phyloP scores from a whole-genome alignment of 164 flowering plant species.

The Akebia trifoliata region DNA sequence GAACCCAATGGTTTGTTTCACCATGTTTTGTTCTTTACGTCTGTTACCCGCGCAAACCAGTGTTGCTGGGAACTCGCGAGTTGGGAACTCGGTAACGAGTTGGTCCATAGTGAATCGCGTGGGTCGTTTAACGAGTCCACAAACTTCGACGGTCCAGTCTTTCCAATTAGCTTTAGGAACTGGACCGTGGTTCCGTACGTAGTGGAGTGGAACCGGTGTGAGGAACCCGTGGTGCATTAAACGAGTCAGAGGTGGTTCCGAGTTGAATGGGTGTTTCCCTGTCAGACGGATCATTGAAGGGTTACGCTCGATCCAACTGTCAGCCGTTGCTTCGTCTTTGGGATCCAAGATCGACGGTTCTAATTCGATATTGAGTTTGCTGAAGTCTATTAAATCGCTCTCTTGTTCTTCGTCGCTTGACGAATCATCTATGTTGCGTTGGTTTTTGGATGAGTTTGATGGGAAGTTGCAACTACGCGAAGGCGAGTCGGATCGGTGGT shows the following conservation, averaged over 20 bases:
- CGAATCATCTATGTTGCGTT: not conserved
- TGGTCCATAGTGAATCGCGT: slow-evolving; percentile 63
- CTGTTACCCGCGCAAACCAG: slow-evolving; percentile 97
- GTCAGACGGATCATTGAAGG: slow-evolving; percentile 77
- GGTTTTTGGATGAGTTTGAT: slow-evolving; percentile 14
- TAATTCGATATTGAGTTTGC: slow-evolving; percentile 35
- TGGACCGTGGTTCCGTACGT: slow-evolving; percentile 94
- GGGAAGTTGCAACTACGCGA: slow-evolving; percentile 20
- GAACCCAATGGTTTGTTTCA: slow-evolving; percentile 79
- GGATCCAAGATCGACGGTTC: slow-evolving; percentile 55
- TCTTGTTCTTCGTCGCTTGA: slow-evolving; percentile 33
- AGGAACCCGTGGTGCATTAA: slow-evolving; percentile 92
- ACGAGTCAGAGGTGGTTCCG: slow-evolving; percentile 65
- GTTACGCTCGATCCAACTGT: slow-evolving; percentile 76
- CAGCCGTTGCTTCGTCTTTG: slow-evolving; percentile 69
- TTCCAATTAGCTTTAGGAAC: slow-evolving; percentile 70
- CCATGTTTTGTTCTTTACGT: slow-evolving; percentile 92
- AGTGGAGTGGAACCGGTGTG: slow-evolving; percentile 90
- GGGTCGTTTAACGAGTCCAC: slow-evolving; percentile 75
- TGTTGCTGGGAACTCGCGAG: slow-evolving; percentile 67
- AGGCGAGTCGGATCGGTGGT: slow-evolving; percentile 38
- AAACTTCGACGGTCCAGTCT: slow-evolving; percentile 79
- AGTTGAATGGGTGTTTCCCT: slow-evolving; percentile 95
- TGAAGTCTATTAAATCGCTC: slow-evolving; percentile 18
- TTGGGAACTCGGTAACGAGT: slow-evolving; percentile 54